Evolutionary conservation across 2,329 filamentous ascomycete species (phyloP).

Genomic region (Paraphoma sp.): DNA sequence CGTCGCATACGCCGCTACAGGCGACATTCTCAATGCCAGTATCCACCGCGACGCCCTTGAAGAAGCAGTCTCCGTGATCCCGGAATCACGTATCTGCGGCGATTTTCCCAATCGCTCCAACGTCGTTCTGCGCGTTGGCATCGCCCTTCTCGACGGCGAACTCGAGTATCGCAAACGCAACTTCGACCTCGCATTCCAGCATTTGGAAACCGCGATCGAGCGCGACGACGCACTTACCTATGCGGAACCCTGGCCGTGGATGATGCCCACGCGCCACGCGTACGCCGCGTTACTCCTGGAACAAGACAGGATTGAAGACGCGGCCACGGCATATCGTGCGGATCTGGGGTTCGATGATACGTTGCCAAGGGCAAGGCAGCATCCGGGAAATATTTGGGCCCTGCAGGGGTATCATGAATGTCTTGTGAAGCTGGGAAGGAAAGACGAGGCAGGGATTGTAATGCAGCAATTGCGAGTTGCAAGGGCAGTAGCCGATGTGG

Average conservation of each 20-base stretch:
- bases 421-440: slow-evolving; percentile 61
- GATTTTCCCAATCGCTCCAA: slow-evolving; percentile 72
- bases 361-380: slow-evolving; percentile 68
- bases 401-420: slow-evolving; percentile 77
- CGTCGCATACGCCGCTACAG: slow-evolving; percentile 68
- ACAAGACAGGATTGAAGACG: slow-evolving; percentile 58
- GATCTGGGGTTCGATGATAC: slow-evolving; percentile 55
- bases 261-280: slow-evolving; percentile 76
- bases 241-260: slow-evolving; percentile 81
- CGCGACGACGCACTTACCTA: slow-evolving; percentile 71
- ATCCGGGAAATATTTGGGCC: slow-evolving; percentile 78
- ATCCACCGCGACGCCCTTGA: slow-evolving; percentile 60
- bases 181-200: slow-evolving; percentile 64
- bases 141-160: slow-evolving; percentile 74
- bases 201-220: slow-evolving; percentile 63
- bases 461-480: slow-evolving; percentile 60
- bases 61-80: slow-evolving; percentile 60
- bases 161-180: slow-evolving; percentile 71
- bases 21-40: slow-evolving; percentile 62
- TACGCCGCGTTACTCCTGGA: slow-evolving; percentile 74
- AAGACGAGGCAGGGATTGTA: slow-evolving; percentile 57
- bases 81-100: slow-evolving; percentile 61
- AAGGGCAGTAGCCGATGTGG: slow-evolving; percentile 65
- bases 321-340: slow-evolving; percentile 46
- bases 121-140: slow-evolving; percentile 67